A percentile compares a stretch with the other conserved stretches of the same genome.
Evolutionary conservation across 192 early-diverging fungal genomes (phyloP).

Genomic region (Coemansia sp.): DNA sequence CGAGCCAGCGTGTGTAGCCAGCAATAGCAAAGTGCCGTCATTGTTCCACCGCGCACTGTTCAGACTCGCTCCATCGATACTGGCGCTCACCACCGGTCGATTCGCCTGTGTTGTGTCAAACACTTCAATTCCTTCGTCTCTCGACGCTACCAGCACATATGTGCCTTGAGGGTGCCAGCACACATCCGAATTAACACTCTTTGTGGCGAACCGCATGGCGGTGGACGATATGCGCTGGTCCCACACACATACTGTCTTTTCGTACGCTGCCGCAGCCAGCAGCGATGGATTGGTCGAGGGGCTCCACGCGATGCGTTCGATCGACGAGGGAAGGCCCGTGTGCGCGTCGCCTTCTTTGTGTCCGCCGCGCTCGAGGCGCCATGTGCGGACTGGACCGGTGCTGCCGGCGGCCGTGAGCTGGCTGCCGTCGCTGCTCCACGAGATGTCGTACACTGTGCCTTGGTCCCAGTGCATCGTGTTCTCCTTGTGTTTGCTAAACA

Average conservation of each 20-base stretch:
- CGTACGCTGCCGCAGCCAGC: conserved; percentile 37
- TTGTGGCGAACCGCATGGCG: conserved; percentile 12
- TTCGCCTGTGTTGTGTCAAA: conserved; percentile 31
- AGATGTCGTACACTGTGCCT: conserved; percentile 37
- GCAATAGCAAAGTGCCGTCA: conserved; percentile 22
- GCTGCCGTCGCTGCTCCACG: conserved; percentile 53
- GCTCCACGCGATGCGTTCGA: conserved; percentile 44
- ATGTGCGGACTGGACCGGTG: conserved; percentile 34
- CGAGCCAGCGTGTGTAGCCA: conserved; percentile 31
- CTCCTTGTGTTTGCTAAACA: conserved; percentile 21
- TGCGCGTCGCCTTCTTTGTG: conserved; percentile 54
- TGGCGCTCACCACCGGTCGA: conserved; percentile 20
- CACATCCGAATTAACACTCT: conserved; percentile 24
- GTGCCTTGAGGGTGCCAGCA: conserved; percentile 39
- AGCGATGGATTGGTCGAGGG: conserved; percentile 18
- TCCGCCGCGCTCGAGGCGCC: conserved; percentile 44
- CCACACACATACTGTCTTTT: conserved; percentile 38
- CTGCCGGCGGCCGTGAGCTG: conserved; percentile 37
- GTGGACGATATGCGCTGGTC: conserved; percentile 20
- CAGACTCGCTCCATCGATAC: conserved; percentile 9
- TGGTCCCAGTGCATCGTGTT: conserved; percentile 48
- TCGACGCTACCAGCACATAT: conserved; percentile 23
- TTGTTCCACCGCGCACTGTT: conserved; percentile 28
- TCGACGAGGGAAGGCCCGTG: conserved; percentile 19
- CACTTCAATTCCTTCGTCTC: conserved; percentile 36